These are phyloP conservation scores for Colletotrichum kahawae DNA, from an alignment of 2,329 filamentous ascomycete species.

Conservation along the genomic window DNA sequence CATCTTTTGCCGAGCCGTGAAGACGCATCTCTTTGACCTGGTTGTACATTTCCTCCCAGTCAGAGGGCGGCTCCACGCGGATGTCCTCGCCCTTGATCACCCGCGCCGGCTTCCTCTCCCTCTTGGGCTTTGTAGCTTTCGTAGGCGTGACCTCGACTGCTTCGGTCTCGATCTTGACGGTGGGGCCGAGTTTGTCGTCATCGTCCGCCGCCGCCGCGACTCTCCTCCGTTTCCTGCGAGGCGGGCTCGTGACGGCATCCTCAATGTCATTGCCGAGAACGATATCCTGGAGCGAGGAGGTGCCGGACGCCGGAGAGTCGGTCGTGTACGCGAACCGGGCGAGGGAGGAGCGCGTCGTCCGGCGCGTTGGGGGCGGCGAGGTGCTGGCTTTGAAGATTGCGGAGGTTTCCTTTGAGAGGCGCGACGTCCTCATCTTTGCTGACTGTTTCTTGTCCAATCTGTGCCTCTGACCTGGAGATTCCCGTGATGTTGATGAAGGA, in stretches of 20 bases:
- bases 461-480: not conserved
- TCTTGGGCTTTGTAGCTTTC: slow-evolving; percentile 29
- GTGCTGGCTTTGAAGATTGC: slow-evolving; percentile 54
- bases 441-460: not conserved
- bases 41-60: slow-evolving; percentile 85
- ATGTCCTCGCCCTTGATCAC: slow-evolving; percentile 41
- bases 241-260: slow-evolving; percentile 46
- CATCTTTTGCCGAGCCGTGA: slow-evolving; percentile 64
- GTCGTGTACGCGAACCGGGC: slow-evolving; percentile 49
- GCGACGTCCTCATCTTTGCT: slow-evolving; percentile 58
- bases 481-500: not conserved
- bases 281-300: not conserved
- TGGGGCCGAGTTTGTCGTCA: slow-evolving; percentile 25
- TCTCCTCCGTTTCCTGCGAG: slow-evolving; percentile 54
- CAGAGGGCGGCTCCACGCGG: slow-evolving; percentile 65
- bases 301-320: slow-evolving; percentile 20
- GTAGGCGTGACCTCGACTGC: slow-evolving; percentile 23
- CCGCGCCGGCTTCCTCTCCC: slow-evolving; percentile 52
- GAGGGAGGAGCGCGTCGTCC: slow-evolving; percentile 55
- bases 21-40: slow-evolving; percentile 78
- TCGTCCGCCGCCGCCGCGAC: slow-evolving; percentile 34
- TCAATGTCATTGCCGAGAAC: slow-evolving; percentile 58
- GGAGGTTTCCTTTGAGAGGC: slow-evolving; percentile 62
- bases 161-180: slow-evolving; percentile 44
- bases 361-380: slow-evolving; percentile 40